Evolutionary conservation across 148 eudicot species (phyloP), one percentile per base, ranked within the genome.

Genomic region (Vaccinium macrocarpon): DNA sequence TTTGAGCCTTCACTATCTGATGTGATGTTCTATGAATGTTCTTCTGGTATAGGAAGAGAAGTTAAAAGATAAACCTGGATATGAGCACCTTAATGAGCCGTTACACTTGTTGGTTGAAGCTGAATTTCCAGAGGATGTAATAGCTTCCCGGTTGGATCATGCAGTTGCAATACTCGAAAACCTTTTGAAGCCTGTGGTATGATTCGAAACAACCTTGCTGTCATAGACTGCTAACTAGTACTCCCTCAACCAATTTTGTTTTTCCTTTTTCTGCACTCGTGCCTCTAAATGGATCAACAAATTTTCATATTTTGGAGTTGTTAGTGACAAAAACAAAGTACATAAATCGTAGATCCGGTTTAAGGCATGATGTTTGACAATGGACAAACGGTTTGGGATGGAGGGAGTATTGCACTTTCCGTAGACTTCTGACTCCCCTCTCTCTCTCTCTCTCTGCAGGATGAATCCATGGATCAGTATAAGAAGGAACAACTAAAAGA

Each of bases 401-500:
- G 14, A 52, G 55, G 55, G 55, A 52, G 55, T 70, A 27, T 6
- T 64, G 42, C 49, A 80, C 68, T 48, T 59, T 23, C 10, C 42
- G 9, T 78, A 25, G 51, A 64, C 25, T 48, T 38, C 78, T 66
- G 29, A 64, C 66, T 35, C 50, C 76, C 29, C 57, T 52, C 79
- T 80, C 64, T 21, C 77, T 56, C 38, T 75, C 48, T 66, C 55
- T 77, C 55, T 79, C 15, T 59, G 2, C 81, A 89, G 92, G 92
- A 90, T 25, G 92, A 89, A 68, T 86, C 90, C 78, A 87, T 87
- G 90, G 92, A 90, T 84, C 56, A 82, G 19, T 89, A 87, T 25
- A 89, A 89, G 90, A 89, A 90, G 83, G 86, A 90, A 49, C 92
- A 90, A 85, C 86, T 90, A 25, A 86, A 90, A 86, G 91, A 90